These are phyloP conservation scores for Paracamarosporium sp. DNA, from an alignment of 2,329 filamentous ascomycete genomes.

Conservation along the genomic window DNA sequence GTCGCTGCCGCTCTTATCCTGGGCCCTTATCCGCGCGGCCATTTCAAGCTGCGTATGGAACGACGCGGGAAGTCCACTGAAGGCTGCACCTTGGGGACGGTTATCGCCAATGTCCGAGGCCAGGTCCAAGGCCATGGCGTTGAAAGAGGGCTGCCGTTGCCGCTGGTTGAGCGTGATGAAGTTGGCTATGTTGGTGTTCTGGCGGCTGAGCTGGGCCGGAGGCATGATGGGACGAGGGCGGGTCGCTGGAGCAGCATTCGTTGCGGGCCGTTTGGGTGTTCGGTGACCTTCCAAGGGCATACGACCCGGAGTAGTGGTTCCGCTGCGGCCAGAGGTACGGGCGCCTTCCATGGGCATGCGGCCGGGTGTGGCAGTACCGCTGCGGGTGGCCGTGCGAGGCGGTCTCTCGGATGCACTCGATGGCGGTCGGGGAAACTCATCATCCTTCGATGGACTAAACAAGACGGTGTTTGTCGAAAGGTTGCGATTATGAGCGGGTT, in stretches of 20 bases:
- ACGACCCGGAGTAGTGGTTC: slow-evolving; percentile 11
- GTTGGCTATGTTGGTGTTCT: slow-evolving; percentile 62
- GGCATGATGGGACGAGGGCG: slow-evolving; percentile 40
- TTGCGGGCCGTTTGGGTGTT: slow-evolving; percentile 27
- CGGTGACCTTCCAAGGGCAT: slow-evolving; percentile 22
- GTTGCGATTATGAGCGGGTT: slow-evolving; percentile 70
- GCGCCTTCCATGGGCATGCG: slow-evolving; percentile 14
- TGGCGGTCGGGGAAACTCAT: slow-evolving; percentile 42
- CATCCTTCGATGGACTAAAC: slow-evolving; percentile 69
- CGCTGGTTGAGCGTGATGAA: slow-evolving; percentile 59
- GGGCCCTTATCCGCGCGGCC: slow-evolving; percentile 33
- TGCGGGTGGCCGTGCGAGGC: slow-evolving; percentile 37
- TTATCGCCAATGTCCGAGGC: slow-evolving; percentile 75
- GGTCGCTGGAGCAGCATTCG: slow-evolving; percentile 33
- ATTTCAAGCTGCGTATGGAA: slow-evolving; percentile 72
- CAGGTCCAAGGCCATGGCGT: slow-evolving; percentile 67
- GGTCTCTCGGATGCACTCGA: slow-evolving; percentile 38
- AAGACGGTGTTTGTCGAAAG: slow-evolving; percentile 83
- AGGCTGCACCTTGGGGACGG: slow-evolving; percentile 62
- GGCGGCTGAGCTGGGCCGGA: slow-evolving; percentile 63
- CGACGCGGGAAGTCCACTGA: slow-evolving; percentile 72
- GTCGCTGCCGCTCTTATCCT: slow-evolving; percentile 31
- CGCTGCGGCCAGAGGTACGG: slow-evolving; percentile 26
- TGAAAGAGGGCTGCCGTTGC: slow-evolving; percentile 67
- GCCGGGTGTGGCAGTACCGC: slow-evolving; percentile 43